A percentile compares a stretch with the other conserved stretches of the same genome.
Conservation (phyloP, 176 grass and related monocot species). For the Tuctoria greenei region DNA sequence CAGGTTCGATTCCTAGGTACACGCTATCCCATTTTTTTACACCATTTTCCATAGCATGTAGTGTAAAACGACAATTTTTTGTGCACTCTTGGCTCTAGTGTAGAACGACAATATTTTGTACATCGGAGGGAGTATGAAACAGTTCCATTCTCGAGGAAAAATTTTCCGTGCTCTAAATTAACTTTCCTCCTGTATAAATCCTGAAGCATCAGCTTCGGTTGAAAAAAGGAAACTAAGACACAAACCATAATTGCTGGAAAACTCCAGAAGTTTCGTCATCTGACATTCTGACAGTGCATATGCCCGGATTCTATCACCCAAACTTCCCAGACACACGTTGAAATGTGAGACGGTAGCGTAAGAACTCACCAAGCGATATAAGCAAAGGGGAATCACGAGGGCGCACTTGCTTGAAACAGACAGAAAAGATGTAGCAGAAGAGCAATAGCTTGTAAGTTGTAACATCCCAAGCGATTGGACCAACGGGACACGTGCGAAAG, state of each 20-base stretch:
- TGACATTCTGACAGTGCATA: neutral
- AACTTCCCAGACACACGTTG: constrained; percentile 12
- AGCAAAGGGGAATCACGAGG: neutral
- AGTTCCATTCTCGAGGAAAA: neutral
- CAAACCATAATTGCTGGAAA: neutral
- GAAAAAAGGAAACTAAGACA: neutral
- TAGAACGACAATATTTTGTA: no score
- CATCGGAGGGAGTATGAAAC: no score
- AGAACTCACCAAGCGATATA: constrained; percentile 28
- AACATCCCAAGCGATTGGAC: constrained; percentile 29
- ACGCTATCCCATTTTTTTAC: no score
- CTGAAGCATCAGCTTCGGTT: neutral
- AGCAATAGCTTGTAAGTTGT: constrained; percentile 26
- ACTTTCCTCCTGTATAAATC: neutral
- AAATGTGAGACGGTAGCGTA: constrained; percentile 34
- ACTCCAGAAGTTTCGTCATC: constrained; percentile 24
- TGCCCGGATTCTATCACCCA: constrained; percentile 15
- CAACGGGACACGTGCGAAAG: constrained; percentile 35
- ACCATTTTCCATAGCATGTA: no score
- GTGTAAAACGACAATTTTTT: no score
- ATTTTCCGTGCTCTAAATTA: neutral
- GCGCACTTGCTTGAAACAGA: constrained; percentile 25
- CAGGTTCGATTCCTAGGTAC: no score
- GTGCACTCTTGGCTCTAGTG: no score
- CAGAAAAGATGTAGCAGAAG: neutral